Evolutionary conservation across 345 rosid genomes (phyloP).

Genomic region (Populus pruinosa): DNA sequence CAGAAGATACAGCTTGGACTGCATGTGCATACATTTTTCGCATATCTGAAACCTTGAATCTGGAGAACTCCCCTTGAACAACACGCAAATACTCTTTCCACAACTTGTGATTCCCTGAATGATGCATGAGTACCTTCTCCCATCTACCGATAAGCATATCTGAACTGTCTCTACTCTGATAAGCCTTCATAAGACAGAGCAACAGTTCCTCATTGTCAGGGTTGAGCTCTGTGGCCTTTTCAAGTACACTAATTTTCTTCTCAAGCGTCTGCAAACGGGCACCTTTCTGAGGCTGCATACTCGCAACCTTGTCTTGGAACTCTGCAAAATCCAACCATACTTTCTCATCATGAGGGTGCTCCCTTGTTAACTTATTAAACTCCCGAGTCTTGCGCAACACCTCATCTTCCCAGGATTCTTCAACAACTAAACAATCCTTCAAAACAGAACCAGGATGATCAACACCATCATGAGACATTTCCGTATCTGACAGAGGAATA

Average conservation of each 20-base stretch:
- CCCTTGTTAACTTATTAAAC: slow-evolving; percentile 73
- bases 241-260: slow-evolving; percentile 90
- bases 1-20: slow-evolving; percentile 73
- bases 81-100: slow-evolving; percentile 85
- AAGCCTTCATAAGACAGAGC: slow-evolving; percentile 77
- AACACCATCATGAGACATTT: slow-evolving; percentile 27
- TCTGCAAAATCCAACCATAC: slow-evolving; percentile 82
- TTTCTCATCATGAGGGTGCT: slow-evolving; percentile 70
- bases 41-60: slow-evolving; percentile 85
- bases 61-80: slow-evolving; percentile 83
- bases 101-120: slow-evolving; percentile 64
- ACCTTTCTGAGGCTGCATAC: slow-evolving; percentile 73
- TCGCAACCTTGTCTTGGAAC: slow-evolving; percentile 79
- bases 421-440: slow-evolving; percentile 35
- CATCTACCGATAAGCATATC: slow-evolving; percentile 78
- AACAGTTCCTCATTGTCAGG: slow-evolving; percentile 79
- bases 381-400: slow-evolving; percentile 71
- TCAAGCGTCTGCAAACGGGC: slow-evolving; percentile 82
- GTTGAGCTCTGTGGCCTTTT: slow-evolving; percentile 86
- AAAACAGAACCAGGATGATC: slow-evolving; percentile 23
- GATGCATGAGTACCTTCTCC: slow-evolving; percentile 73
- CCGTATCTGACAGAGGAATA: slow-evolving; percentile 53
- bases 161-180: slow-evolving; percentile 67
- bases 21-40: slow-evolving; percentile 90
- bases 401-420: slow-evolving; percentile 96